Base-by-base conservation (phyloP, 495 filamentous ascomycete species). In the Cladorrhinum samala region DNA sequence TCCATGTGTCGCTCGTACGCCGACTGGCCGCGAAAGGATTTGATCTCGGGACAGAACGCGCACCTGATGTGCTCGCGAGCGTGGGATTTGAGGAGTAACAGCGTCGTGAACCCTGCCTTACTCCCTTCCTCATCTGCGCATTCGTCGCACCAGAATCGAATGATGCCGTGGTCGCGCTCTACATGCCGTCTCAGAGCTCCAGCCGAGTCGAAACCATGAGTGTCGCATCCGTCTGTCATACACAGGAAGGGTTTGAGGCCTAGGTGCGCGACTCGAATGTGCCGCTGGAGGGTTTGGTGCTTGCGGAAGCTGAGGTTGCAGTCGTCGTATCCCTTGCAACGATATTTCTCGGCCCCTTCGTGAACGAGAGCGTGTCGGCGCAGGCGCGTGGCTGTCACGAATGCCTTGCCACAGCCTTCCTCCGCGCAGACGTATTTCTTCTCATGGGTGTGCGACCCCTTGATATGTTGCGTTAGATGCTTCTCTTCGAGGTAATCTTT, bases 291-390 rank as follows among this genome's bases (percentile, higher is more conserved):
- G 2, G 90, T 95, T 49, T 86, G 80, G 60, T 91, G 86, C 66
- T 96, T 97, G 39, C 93, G 80, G 68, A 97, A 98, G 13, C 79
- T 81, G 66, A 85, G 79, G 30, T 80, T 73, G 64, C 93, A 98
- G 1, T 80, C 85, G 7, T 84, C 80, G 54, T 84, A 84, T 19
- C 81, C 86, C 6, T 77, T 82, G 63, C 93, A 98, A 51, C 76
- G 75, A 57, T 82, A 87, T 46, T 82, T 76, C 55, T 88, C 81
- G 52, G 73, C 72, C 19, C 82, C 84, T 63, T 88, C 77, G 60
- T 91, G 87, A 1, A 83, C 77, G 19, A 76, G 75, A 46, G 80
- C 62, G 64, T 91, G 87, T 18, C 86, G 77, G 20, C 81, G 75
- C 4, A 95, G 77, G n/a, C 85, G 73, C 1, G 85, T 87, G 0